Percentiles rank a stretch among this genome's conserved stretches.
Evolutionary conservation across 164 flowering plant genomes (phyloP).

Genomic region (Amborella trichopoda): DNA sequence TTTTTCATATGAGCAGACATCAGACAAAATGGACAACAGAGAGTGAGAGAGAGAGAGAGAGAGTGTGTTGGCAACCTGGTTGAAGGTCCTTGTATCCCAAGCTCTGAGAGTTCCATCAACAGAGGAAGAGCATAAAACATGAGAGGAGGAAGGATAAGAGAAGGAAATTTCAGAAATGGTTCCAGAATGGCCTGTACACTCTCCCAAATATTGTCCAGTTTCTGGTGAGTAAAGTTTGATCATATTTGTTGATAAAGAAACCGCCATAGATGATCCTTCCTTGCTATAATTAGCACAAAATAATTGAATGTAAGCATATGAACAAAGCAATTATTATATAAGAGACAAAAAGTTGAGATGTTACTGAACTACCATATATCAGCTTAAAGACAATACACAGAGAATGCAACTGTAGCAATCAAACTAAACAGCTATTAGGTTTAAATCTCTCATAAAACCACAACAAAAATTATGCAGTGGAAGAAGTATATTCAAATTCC

Average conservation of each 20-base stretch:
- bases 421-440: too few relatives aligned
- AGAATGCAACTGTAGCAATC: too few relatives aligned
- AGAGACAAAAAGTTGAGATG: too few relatives aligned
- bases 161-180: slow-evolving; percentile 65
- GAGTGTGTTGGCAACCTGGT: slow-evolving; percentile 33
- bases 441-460: too few relatives aligned
- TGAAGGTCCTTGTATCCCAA: slow-evolving; percentile 75
- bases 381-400: too few relatives aligned
- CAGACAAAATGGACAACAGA: too few relatives aligned
- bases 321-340: too few relatives aligned
- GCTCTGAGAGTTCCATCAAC: slow-evolving; percentile 78
- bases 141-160: slow-evolving; percentile 29
- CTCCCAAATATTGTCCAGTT: slow-evolving; percentile 78
- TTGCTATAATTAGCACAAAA: slow-evolving; percentile 23
- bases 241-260: slow-evolving; percentile 65
- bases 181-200: slow-evolving; percentile 61
- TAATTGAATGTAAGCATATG: slow-evolving; percentile 1
- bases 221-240: slow-evolving; percentile 77
- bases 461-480: too few relatives aligned
- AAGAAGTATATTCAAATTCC: too few relatives aligned
- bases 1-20: too few relatives aligned
- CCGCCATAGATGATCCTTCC: slow-evolving; percentile 72
- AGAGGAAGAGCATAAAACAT: slow-evolving; percentile 62
- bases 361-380: too few relatives aligned
- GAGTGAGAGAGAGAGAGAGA: too few relatives aligned